Percentiles rank a stretch among this genome's conserved stretches.
Evolutionary conservation across 352 stramenopile genomes (phyloP).

Genomic region (Phytophthora fragariae): DNA sequence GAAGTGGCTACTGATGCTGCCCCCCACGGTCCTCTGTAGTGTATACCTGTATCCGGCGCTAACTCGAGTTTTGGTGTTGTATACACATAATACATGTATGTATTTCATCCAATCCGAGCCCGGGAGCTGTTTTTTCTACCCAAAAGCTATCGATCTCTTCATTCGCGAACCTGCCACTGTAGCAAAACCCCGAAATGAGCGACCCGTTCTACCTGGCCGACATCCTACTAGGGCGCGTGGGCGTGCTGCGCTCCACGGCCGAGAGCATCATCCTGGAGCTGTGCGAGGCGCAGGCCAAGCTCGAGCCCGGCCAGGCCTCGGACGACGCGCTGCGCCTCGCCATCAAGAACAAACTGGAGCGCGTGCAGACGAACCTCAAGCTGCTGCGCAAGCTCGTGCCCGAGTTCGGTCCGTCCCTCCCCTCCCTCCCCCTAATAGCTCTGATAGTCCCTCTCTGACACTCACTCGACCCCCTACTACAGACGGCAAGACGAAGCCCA

Average conservation of each 20-base stretch:
- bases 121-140: neutral
- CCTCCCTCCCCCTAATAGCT: neutral
- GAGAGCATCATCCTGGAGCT: constrained; percentile 90
- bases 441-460: too few species aligned
- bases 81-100: neutral
- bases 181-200: constrained; percentile 56
- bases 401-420: constrained; percentile 66
- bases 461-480: neutral
- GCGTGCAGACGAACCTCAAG: constrained; percentile 89
- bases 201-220: constrained; percentile 90
- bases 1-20: constrained; percentile 19
- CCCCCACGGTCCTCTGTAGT: constrained; percentile 2
- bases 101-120: constrained; percentile 40
- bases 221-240: constrained; percentile 84
- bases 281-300: constrained; percentile 72
- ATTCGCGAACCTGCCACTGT: constrained; percentile 14
- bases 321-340: constrained; percentile 78
- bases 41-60: constrained; percentile 31
- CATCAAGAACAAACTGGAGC: constrained; percentile 88
- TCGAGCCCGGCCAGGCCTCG: constrained; percentile 51
- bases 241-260: constrained; percentile 82
- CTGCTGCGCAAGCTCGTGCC: constrained; percentile 83
- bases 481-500: constrained; percentile 90
- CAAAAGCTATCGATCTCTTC: neutral
- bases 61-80: constrained; percentile 27